A percentile compares a stretch with the other conserved stretches of the same genome.
Evolutionary conservation across 2,329 filamentous ascomycete genomes (phyloP).

Genomic region (Colletotrichum sp.): DNA sequence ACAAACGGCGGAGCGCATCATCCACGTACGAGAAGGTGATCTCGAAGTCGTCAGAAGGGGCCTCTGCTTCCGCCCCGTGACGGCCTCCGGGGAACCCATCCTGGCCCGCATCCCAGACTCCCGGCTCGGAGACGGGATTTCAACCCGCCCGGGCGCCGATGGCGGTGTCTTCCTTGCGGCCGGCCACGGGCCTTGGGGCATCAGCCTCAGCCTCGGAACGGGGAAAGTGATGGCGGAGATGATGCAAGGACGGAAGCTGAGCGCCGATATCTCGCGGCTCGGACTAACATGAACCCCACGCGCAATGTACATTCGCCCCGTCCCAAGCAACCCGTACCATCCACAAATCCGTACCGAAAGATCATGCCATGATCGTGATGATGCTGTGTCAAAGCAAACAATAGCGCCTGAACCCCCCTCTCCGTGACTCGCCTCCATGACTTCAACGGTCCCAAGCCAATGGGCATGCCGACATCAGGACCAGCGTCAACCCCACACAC

Average conservation of each 20-base stretch:
- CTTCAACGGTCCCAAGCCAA: not conserved
- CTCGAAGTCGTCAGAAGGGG: constrained; percentile 67
- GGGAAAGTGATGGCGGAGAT: constrained; percentile 74
- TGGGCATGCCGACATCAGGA: not conserved
- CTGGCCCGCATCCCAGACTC: constrained; percentile 61
- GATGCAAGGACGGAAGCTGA: constrained; percentile 61
- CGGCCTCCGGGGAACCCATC: constrained; percentile 66
- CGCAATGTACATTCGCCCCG: not conserved
- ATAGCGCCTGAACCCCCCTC: not conserved
- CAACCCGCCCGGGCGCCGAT: constrained; percentile 41
- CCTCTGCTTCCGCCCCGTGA: constrained; percentile 76
- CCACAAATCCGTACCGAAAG: not conserved
- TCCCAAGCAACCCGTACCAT: not conserved
- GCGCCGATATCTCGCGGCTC: constrained; percentile 63
- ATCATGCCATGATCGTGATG: not conserved
- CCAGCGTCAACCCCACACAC: not conserved
- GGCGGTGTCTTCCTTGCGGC: constrained; percentile 74
- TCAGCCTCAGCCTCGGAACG: constrained; percentile 67
- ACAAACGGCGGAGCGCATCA: constrained; percentile 49
- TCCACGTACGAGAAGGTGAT: constrained; percentile 52
- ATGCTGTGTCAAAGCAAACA: not conserved
- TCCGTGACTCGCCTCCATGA: not conserved
- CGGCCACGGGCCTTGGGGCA: constrained; percentile 81
- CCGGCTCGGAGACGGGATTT: constrained; percentile 54
- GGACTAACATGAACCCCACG: constrained; percentile 20